These are phyloP conservation scores for Globisporangium carolinianum DNA, from an alignment of 352 stramenopile genomes.

Conservation along the genomic window DNA sequence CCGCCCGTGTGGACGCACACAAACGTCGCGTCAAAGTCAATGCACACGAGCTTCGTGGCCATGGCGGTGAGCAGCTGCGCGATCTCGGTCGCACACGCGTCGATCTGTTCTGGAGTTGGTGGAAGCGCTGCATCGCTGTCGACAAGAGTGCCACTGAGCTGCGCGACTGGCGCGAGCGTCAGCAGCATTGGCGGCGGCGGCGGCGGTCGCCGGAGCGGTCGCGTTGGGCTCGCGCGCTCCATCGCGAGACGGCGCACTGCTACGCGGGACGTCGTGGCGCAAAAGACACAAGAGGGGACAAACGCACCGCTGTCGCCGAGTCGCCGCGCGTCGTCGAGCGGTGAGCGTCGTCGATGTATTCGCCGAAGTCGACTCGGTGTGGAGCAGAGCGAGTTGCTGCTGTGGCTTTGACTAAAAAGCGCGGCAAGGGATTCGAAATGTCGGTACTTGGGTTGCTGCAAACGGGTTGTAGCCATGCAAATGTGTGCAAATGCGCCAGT, in stretches of 20 bases:
- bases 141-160: neutral
- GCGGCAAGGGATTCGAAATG: too few relatives aligned
- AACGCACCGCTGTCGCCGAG: conserved; percentile 3
- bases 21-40: conserved; percentile 83
- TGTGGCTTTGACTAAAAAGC: too few relatives aligned
- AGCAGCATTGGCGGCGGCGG: neutral
- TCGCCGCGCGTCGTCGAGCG: conserved; percentile 1
- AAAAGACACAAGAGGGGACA: neutral
- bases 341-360: neutral
- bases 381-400: neutral
- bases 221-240: conserved; percentile 4
- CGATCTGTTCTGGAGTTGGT: neutral
- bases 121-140: neutral
- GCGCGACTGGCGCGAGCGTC: neutral
- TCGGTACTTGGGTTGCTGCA: too few relatives aligned
- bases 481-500: too few relatives aligned
- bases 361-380: neutral
- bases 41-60: conserved; percentile 62
- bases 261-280: conserved; percentile 11
- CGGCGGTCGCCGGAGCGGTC: neutral
- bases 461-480: too few relatives aligned
- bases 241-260: conserved; percentile 12
- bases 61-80: conserved; percentile 24
- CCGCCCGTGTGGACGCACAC: conserved; percentile 71
- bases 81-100: conserved; percentile 25